Base-by-base conservation (phyloP, 805 yeast species). In the Teunomyces barrocoloradensis region DNA sequence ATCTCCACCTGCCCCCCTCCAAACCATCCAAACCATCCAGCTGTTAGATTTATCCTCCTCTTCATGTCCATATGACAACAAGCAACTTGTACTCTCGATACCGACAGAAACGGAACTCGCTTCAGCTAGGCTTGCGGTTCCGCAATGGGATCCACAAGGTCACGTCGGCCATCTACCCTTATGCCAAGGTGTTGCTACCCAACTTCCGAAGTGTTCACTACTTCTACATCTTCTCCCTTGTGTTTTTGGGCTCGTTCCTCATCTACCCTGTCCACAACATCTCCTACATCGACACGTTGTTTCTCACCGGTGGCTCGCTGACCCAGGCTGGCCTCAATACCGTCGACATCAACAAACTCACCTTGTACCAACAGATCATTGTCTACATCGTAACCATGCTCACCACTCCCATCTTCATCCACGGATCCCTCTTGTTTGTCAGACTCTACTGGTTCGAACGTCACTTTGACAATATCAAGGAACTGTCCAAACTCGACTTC, bases 301-400 rank as follows among this genome's bases (percentile, higher is more conserved):
- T 92, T 63, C 70, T 88, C 46, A 78, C 90, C 0, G 71, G 84
- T 9, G 92, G 96, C 9, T 82, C 94, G 0, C 68, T 85, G 1
- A 89, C 98, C 1, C 97, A 92, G 61, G 96, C 97, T 0, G 99
- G 99, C 0, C 69, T 94, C 46, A 90, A 89, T 61, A 85, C 97
- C 0, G 73, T 88, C 20, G 81, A 89, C 56, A 53, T 85, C 33
- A 89, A 89, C 61, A 65, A 71, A 0, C 54, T 91, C 47, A 66
- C 75, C 0, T 63, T 87, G 39, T 92, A 85, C 68, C 99, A 94
- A 65, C 98, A 92, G 61, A 78, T 90, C 12, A 72, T 78, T 7
- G 65, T 92, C 2, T 89, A 84, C 60, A 53, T 87, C 10, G 50
- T 81, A 2, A 68, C 91, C 25, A 73, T 81, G 52, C 55, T 89